Conservation (phyloP, 345 rosid genomes). For the Raphanus sativus region DNA sequence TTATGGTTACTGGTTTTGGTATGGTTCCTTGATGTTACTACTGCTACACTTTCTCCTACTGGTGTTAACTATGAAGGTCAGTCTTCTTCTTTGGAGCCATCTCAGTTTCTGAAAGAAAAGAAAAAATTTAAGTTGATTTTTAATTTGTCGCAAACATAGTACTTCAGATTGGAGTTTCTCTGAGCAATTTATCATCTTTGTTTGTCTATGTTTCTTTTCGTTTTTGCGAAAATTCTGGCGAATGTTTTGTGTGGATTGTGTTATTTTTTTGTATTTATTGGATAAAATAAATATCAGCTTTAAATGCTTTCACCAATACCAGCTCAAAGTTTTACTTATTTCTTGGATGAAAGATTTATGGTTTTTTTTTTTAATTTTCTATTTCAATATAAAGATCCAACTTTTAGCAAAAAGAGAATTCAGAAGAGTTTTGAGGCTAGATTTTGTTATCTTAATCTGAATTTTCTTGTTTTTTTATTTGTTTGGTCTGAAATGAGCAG, state of each 20-base stretch:
- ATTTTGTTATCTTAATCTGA: constrained; percentile 20
- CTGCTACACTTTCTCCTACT: constrained; percentile 91
- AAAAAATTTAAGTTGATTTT: background rate
- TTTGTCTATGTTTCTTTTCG: background rate
- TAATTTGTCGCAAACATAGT: background rate
- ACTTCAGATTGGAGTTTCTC: constrained; percentile 12
- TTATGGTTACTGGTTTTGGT: constrained; percentile 59
- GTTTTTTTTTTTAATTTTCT: background rate
- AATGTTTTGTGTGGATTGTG: constrained; percentile 23
- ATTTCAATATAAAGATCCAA: background rate
- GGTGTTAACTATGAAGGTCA: constrained; percentile 98
- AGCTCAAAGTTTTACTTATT: constrained; percentile 10
- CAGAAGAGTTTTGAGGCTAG: background rate
- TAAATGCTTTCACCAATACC: constrained; percentile 35
- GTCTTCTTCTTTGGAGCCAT: constrained; percentile 31
- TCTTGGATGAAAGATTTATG: background rate
- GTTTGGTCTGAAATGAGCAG: constrained; percentile 54
- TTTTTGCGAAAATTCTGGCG: constrained; percentile 16
- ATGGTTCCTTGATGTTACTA: constrained; percentile 53
- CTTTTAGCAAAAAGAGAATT: background rate
- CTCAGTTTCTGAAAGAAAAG: background rate
- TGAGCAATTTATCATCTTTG: background rate
- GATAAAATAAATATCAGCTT: constrained; percentile 28
- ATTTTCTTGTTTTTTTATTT: background rate
- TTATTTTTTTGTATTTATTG: constrained; percentile 11